Percentiles rank a stretch among this genome's conserved stretches.
These are phyloP conservation scores for Albifimbria verrucaria DNA, from an alignment of 2,329 filamentous ascomycete genomes.

Conservation along the genomic window DNA sequence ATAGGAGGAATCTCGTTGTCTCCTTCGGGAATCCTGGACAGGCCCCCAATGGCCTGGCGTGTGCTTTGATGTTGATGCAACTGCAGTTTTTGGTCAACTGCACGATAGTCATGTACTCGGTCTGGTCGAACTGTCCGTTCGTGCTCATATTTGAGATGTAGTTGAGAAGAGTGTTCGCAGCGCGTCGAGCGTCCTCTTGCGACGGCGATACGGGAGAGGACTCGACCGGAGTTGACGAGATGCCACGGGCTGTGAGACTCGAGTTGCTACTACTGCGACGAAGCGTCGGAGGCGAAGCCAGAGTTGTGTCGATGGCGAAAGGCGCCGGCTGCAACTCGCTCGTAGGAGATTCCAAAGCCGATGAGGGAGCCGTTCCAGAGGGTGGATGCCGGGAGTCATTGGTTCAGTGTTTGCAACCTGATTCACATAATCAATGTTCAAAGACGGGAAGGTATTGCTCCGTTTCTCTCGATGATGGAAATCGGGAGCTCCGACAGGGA, in stretches of 20 bases:
- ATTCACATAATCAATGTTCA: conserved; percentile 59
- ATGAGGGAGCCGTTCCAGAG: conserved; percentile 46
- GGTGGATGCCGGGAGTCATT: conserved; percentile 48
- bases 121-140: conserved; percentile 66
- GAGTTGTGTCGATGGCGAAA: conserved; percentile 42
- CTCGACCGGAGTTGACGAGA: conserved; percentile 35
- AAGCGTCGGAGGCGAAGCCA: conserved; percentile 34
- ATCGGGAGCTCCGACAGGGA: conserved; percentile 45
- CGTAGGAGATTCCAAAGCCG: conserved; percentile 49
- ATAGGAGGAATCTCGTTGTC: conserved; percentile 44
- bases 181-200: conserved; percentile 80
- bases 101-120: conserved; percentile 73
- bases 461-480: conserved; percentile 66
- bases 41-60: conserved; percentile 39
- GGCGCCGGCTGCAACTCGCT: conserved; percentile 40
- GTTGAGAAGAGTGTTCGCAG: conserved; percentile 74
- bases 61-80: conserved; percentile 52
- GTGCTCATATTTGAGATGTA: conserved; percentile 73
- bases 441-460: conserved; percentile 80
- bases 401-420: conserved; percentile 37
- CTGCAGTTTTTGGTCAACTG: conserved; percentile 84
- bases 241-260: conserved; percentile 25
- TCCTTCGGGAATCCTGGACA: conserved; percentile 56
- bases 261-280: conserved; percentile 32
- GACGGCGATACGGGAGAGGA: conserved; percentile 65